A percentile compares a stretch with the other conserved stretches of the same genome.
phyloP scores from a whole-genome alignment of 768 basidiomycete genomes.

The Pseudohyphozyma bogoriensis region DNA sequence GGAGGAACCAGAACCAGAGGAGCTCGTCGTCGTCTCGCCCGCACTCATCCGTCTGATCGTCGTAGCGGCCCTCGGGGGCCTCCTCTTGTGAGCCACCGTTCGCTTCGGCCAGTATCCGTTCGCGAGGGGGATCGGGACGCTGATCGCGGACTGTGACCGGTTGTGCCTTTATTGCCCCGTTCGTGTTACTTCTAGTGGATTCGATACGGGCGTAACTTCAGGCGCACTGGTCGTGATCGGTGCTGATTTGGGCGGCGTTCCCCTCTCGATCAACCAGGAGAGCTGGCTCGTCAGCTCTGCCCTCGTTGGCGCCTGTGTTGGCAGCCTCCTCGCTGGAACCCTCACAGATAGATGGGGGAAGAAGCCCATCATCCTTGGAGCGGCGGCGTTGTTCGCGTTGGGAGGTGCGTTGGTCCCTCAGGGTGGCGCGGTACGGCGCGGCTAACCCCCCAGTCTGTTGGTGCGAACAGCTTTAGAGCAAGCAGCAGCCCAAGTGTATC shows the following conservation, averaged over 20 bases:
- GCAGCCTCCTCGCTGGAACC: constrained; percentile 7
- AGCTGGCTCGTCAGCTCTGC: constrained; percentile 18
- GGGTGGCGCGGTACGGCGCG: background rate
- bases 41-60: constrained; percentile 5
- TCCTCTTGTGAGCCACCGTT: background rate
- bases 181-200: constrained; percentile 6
- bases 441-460: background rate
- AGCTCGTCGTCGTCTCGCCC: constrained; percentile 1
- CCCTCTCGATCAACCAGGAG: constrained; percentile 13
- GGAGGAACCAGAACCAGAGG: background rate
- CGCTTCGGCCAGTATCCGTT: background rate
- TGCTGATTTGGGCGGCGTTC: constrained; percentile 3
- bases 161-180: too few relatives aligned
- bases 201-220: constrained; percentile 22
- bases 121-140: constrained; percentile 2
- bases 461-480: constrained; percentile 20
- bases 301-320: constrained; percentile 4
- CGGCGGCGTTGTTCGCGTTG: constrained; percentile 13
- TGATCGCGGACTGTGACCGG: background rate
- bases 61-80: constrained; percentile 19
- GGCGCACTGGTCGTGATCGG: constrained; percentile 12
- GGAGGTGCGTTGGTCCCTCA: background rate
- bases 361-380: constrained; percentile 14
- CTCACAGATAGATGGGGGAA: constrained; percentile 14
- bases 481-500: constrained; percentile 19